Base-by-base conservation (phyloP, 495 filamentous ascomycete species). In the Penicillium diatomitis region DNA sequence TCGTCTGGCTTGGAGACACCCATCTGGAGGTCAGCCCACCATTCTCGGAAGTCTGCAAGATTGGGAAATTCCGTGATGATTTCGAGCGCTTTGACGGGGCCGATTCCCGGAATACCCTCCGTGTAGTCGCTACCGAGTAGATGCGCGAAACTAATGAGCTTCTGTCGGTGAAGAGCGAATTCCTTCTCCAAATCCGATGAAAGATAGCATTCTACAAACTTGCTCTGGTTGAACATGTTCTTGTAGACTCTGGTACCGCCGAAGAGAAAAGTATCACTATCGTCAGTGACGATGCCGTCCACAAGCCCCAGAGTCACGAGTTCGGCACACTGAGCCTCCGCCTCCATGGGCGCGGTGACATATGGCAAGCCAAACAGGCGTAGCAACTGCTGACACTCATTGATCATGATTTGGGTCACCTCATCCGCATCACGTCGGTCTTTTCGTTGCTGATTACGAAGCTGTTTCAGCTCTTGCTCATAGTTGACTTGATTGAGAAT, bases 151-250 rank as follows among this genome's bases (percentile, higher is more conserved):
- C 81, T 76, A 49, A 97, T 95, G 30, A 98, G 79, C 58, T 89
- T 87, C 27, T 78, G 70, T 20, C 91, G 81, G 8, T 85, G 83
- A 2, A 98, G 82, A 3, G 84, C 85, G 44, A 95, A 84, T 51
- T 98, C 92, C 53, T 87, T 85, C 59, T 95, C 88, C 2, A 98
- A 75, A 57, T 97, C 91, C 3, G 72, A 71, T n/a, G 82, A 69
- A 29, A 98, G 79, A 57, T 96, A 98, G 66, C 92, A 97, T 69
- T 98, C 94, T 38, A 98, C 92, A 56, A 84, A 94, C 57, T 97
- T 97, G 67, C 89, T 87, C 57, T 86, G 84, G 64, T 95, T 97
- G 77, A 98, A 98, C 89, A 97, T 94, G 71, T 98, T 96, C 53
- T 97, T 96, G 74, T 97, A 98, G 11, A 98, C 85, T 10, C 92